phyloP scores from a whole-genome alignment of 1,284 basidiomycete species.

The Fistulina hepatica region DNA sequence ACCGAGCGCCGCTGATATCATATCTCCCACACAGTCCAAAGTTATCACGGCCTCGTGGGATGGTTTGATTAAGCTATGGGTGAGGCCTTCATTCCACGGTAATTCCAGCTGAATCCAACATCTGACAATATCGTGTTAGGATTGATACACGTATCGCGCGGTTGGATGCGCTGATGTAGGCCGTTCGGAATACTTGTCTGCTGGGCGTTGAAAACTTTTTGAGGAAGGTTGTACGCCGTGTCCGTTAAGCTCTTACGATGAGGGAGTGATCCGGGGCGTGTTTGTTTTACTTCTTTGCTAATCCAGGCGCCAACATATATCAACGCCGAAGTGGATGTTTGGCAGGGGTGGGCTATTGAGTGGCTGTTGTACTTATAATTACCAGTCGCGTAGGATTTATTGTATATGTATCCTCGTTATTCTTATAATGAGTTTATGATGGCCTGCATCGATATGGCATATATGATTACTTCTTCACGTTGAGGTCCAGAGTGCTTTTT shows the following conservation, averaged over 20 bases:
- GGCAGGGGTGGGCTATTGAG: too few species aligned
- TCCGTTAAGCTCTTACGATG: constrained; percentile 39
- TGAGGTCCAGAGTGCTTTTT: too few species aligned
- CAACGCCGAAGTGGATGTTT: too few species aligned
- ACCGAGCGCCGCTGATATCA: constrained; percentile 7
- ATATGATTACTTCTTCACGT: too few species aligned
- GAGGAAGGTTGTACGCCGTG: neutral
- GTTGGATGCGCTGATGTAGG: neutral
- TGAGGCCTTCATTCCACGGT: constrained; percentile 20
- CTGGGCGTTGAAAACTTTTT: neutral
- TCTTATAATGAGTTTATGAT: too few species aligned
- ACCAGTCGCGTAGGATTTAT: too few species aligned
- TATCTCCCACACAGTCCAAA: constrained; percentile 64
- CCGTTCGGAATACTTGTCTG: neutral
- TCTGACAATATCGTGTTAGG: constrained; percentile 18
- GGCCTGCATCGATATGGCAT: too few species aligned
- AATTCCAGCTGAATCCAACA: constrained; percentile 9
- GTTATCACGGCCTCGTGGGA: constrained; percentile 96
- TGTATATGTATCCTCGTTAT: too few species aligned
- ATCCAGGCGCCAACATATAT: too few species aligned
- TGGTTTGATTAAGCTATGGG: constrained; percentile 95
- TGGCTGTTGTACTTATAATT: too few species aligned
- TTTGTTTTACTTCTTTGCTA: too few species aligned
- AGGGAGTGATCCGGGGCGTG: too few species aligned
- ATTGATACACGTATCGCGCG: constrained; percentile 20